phyloP scores from a whole-genome alignment of 2,329 filamentous ascomycete species.

The Neonectria magnoliae region DNA sequence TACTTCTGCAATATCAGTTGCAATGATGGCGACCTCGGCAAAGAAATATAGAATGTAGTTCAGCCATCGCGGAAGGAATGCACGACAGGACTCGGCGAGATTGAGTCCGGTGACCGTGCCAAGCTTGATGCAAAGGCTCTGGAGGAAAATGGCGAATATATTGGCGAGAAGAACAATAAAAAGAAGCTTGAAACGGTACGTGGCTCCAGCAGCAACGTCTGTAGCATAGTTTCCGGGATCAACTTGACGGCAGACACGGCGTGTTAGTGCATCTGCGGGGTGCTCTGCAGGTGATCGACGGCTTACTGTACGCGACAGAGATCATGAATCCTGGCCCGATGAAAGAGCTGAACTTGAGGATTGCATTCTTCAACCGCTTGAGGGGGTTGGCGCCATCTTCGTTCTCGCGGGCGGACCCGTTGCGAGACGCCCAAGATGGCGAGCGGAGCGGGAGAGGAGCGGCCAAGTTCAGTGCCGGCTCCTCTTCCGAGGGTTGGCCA shows the following conservation, averaged over 20 bases:
- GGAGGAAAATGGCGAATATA: slow-evolving; percentile 75
- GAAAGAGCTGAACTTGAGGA: slow-evolving; percentile 53
- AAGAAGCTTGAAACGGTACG: slow-evolving; percentile 71
- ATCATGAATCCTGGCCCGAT: slow-evolving; percentile 75
- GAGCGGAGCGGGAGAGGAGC: slow-evolving; percentile 17
- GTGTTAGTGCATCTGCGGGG: slow-evolving; percentile 15
- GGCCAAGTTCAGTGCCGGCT: slow-evolving; percentile 5
- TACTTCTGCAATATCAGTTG: slow-evolving; percentile 74
- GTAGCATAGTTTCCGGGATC: slow-evolving; percentile 76
- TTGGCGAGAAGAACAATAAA: slow-evolving; percentile 77
- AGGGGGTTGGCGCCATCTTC: slow-evolving; percentile 17
- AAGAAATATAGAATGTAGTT: slow-evolving; percentile 70
- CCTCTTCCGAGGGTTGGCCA: slow-evolving; percentile 14
- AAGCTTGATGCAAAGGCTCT: slow-evolving; percentile 74
- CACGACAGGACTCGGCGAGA: slow-evolving; percentile 72
- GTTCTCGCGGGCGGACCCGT: neutral
- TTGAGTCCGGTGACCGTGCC: slow-evolving; percentile 76
- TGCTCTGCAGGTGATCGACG: neutral
- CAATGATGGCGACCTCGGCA: slow-evolving; percentile 74
- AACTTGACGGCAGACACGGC: slow-evolving; percentile 46
- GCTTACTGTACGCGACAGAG: slow-evolving; percentile 66
- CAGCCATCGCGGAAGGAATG: slow-evolving; percentile 72
- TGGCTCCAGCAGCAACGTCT: slow-evolving; percentile 73
- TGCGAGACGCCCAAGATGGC: slow-evolving; percentile 13
- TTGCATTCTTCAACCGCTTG: slow-evolving; percentile 29